Base-by-base conservation (phyloP, 1,284 basidiomycete species). In the Ceratobasidium sp. region DNA sequence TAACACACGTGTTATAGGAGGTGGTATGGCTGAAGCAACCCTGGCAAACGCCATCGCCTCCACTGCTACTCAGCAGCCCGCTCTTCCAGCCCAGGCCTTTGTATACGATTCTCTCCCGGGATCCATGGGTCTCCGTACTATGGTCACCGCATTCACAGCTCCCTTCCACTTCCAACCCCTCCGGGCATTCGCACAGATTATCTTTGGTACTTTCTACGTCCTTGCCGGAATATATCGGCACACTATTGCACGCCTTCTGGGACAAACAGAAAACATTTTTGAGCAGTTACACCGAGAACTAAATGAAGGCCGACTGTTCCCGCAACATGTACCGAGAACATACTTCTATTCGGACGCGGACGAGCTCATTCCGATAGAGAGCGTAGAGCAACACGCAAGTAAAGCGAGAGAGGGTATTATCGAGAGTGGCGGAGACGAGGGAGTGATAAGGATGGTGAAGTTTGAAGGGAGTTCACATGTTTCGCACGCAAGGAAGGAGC, bases 311-410 rank as follows among this genome's bases (percentile, higher is more conserved):
- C 35, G 49, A 22, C 50, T 65, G 13, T 10, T 65, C 12, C 49
- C 60, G 7, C 60, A 52, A 40, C 2, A 40, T 13, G 47, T 40
- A 13, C 60, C 60, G 12, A 35, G 60, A 38, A 53, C 49, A 15
- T 65, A 65, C 49, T 4, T 65, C 10, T 65, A 65, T 42, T 65
- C 60, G 35, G 60, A 65, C 25, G 34, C 42, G 3, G 60, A 65
- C 49, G 60, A 65, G 13, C n/a, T 65, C 17, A 49, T 38, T 8
- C 35, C 32, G 3, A 38, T 27, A 34, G 34, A 52, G 35, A 65
- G 60, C 45, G 45, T 47, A 10, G 45, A 47, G 20, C 10, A 6
- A 6, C 45, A 47, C 22, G 45, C 45, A 8, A 40, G 8, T 8
- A 17, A 8, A 40, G 10, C 38, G 17, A 17, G 8, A 40, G 17